Evolutionary conservation across 164 flowering plant species (phyloP).

Genomic region (Taxillus chinensis): DNA sequence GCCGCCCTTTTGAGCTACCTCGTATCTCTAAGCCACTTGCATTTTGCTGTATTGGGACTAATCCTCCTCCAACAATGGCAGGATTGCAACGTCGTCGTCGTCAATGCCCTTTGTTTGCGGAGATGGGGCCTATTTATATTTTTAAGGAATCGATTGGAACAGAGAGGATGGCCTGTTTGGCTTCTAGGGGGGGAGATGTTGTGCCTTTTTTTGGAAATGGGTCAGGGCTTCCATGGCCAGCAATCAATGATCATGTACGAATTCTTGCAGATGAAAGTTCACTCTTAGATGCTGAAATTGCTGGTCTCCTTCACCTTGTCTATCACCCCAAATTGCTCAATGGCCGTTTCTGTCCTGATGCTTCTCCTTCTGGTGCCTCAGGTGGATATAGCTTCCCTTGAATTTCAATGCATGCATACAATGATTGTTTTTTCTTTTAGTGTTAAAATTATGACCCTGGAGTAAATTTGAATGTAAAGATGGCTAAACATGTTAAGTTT

Average conservation of each 20-base stretch:
- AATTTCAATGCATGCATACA: not conserved
- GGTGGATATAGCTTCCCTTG: slow-evolving; percentile 25
- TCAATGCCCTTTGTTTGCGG: slow-evolving; percentile 97
- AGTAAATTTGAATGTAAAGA: too few relatives aligned
- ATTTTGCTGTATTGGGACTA: slow-evolving; percentile 98
- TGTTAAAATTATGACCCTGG: too few relatives aligned
- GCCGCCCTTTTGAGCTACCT: slow-evolving; percentile 92
- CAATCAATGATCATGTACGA: slow-evolving; percentile 61
- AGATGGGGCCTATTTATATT: slow-evolving; percentile 96
- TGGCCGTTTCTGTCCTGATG: slow-evolving; percentile 98
- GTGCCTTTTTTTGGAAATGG: slow-evolving; percentile 87
- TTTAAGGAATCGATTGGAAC: slow-evolving; percentile 94
- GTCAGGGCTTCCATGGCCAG: slow-evolving; percentile 80
- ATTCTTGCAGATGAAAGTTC: slow-evolving; percentile 64
- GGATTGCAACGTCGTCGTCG: slow-evolving; percentile 97
- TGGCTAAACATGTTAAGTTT: not conserved
- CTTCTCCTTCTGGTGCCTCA: slow-evolving; percentile 94
- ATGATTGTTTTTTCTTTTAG: not conserved
- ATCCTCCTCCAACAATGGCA: slow-evolving; percentile 98
- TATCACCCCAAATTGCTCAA: slow-evolving; percentile 88
- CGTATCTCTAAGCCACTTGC: slow-evolving; percentile 91
- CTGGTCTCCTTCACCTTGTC: slow-evolving; percentile 75
- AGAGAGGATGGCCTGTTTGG: slow-evolving; percentile 84
- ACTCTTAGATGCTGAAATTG: slow-evolving; percentile 81
- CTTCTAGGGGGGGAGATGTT: slow-evolving; percentile 93